Conservation (phyloP, 139 green algal genomes). For the Coelastrella sp. region DNA sequence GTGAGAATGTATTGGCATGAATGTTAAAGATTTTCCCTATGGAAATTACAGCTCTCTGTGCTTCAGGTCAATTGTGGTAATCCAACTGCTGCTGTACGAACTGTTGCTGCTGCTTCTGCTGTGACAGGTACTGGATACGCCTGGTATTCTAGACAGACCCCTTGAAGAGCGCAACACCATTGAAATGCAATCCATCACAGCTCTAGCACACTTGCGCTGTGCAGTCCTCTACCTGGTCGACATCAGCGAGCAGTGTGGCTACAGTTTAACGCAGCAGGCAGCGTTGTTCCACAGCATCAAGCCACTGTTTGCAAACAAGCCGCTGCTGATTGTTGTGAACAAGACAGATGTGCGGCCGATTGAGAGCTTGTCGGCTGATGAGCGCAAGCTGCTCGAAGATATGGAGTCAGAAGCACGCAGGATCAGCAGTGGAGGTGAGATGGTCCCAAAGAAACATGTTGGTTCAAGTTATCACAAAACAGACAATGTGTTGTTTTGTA, state of each 20-base stretch:
- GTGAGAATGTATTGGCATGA: no score
- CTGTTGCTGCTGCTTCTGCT: conserved; percentile 41
- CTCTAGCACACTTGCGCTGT: conserved; percentile 97
- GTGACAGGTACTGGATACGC: conserved; percentile 96
- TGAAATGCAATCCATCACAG: conserved; percentile 98
- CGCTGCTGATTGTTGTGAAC: conserved; percentile 96
- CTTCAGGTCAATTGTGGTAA: background rate
- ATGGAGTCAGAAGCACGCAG: conserved; percentile 84
- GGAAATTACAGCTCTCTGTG: no score
- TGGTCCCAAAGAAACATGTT: no score
- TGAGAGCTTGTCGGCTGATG: conserved; percentile 61
- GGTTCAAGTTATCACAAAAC: no score
- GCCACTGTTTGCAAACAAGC: conserved; percentile 99
- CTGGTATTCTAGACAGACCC: conserved; percentile 97
- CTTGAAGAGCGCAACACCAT: conserved; percentile 99
- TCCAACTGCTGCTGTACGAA: background rate
- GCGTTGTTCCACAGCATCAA: conserved; percentile 98
- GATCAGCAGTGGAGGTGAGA: conserved; percentile 63
- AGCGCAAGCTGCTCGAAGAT: conserved; percentile 81
- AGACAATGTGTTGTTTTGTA: no score
- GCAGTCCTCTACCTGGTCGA: conserved; percentile 98
- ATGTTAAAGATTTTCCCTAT: no score
- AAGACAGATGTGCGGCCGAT: conserved; percentile 88
- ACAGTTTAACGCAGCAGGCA: conserved; percentile 95
- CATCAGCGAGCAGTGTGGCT: conserved; percentile 95